Evolutionary conservation across 345 rosid genomes (phyloP).

Genomic region (Nasturtium officinale): DNA sequence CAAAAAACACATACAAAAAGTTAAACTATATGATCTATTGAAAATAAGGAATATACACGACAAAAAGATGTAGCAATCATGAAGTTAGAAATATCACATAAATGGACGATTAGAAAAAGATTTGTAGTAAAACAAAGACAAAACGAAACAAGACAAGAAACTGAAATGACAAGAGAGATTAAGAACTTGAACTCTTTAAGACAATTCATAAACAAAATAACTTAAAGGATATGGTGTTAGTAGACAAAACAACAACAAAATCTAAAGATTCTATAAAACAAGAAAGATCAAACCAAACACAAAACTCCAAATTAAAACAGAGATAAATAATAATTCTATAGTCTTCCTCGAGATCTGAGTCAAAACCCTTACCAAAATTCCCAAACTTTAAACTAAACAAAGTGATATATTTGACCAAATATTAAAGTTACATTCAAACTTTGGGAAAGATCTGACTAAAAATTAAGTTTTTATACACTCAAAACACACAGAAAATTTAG

Average conservation of each 20-base stretch:
- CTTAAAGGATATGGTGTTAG: conserved; percentile 37
- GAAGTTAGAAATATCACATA: not conserved
- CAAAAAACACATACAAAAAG: not conserved
- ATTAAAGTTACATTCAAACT: conserved; percentile 12
- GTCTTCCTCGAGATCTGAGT: conserved; percentile 45
- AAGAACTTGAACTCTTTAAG: conserved; percentile 36
- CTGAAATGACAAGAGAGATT: conserved; percentile 16
- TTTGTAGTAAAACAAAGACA: conserved; percentile 23
- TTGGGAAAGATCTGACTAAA: not conserved
- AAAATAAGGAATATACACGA: not conserved
- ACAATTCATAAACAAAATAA: conserved; percentile 40
- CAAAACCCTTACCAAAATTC: not conserved
- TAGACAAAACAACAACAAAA: conserved; percentile 49
- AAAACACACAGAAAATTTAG: not conserved
- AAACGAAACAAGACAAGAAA: conserved; percentile 26
- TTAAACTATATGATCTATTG: not conserved
- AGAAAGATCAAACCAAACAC: conserved; percentile 67
- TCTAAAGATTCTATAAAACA: conserved; percentile 61
- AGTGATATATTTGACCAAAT: conserved; percentile 17
- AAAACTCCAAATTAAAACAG: conserved; percentile 56
- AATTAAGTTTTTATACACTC: not conserved
- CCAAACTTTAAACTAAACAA: conserved; percentile 11
- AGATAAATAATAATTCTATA: conserved; percentile 20
- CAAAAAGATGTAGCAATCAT: conserved; percentile 3
- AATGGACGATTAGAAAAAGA: conserved; percentile 25